A percentile compares a stretch with the other conserved stretches of the same genome.
Evolutionary conservation across 2,329 filamentous ascomycete genomes (phyloP).

Genomic region (Chrysosporium keratinophilum): DNA sequence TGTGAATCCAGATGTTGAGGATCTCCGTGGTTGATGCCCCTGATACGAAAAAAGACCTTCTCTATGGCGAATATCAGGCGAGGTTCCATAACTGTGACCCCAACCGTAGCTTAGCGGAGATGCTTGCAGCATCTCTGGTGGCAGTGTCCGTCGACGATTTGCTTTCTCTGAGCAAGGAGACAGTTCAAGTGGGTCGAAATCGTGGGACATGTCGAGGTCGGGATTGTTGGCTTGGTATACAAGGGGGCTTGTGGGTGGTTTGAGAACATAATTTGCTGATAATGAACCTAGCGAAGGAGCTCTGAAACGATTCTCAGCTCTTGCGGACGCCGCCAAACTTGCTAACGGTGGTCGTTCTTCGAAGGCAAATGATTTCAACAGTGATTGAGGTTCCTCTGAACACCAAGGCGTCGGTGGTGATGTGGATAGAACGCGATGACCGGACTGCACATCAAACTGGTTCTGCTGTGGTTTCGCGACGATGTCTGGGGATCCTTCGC

Average conservation of each 20-base stretch:
- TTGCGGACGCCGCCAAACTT: neutral
- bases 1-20: constrained; percentile 52
- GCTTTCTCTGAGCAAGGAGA: constrained; percentile 38
- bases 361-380: neutral
- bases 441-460: constrained; percentile 16
- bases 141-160: constrained; percentile 61
- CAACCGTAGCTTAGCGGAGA: constrained; percentile 25
- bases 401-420: constrained; percentile 52
- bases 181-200: constrained; percentile 44
- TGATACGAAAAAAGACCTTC: constrained; percentile 58
- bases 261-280: constrained; percentile 70
- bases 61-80: constrained; percentile 42
- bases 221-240: constrained; percentile 81
- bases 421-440: constrained; percentile 27
- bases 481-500: constrained; percentile 33
- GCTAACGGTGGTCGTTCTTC: neutral
- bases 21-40: constrained; percentile 67
- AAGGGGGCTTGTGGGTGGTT: constrained; percentile 82
- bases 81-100: constrained; percentile 36
- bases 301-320: constrained; percentile 28
- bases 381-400: neutral
- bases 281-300: constrained; percentile 59
- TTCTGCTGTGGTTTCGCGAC: constrained; percentile 23
- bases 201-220: constrained; percentile 55
- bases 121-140: constrained; percentile 47